Base-by-base conservation (phyloP, 352 stramenopile species). In the Pythium dissimile region DNA sequence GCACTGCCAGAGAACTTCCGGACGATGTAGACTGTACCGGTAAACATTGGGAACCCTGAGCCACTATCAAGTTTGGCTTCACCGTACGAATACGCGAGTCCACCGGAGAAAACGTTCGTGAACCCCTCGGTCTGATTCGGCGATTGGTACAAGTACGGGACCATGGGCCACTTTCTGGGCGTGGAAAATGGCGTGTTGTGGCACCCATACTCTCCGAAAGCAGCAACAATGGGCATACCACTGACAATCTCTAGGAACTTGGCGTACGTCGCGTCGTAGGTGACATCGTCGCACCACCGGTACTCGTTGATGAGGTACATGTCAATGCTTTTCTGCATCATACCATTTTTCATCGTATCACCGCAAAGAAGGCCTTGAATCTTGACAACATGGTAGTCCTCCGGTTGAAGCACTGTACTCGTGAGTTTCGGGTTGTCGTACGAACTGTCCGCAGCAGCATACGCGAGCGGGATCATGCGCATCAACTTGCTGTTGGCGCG, bases 241-340 rank as follows among this genome's bases (percentile, higher is more conserved):
- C 88, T 72, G 1, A 75, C 78, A 59, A 92, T 77, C 30, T 76
- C 64, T 35, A 89, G 77, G 49, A 91, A 84, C 23, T 75, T 79
- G 49, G 85, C 64, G 69, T 91, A 94, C 13, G 81, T 77, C 53
- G 87, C 68, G 0, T 67, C 69, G 28, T 88, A 94, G 10, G 73
- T 84, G 35, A 72, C 86, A 32, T 72, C 72, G 12, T 75, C 66
- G 45, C 84, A 94, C 80, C 80, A 94, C 62, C 84, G 84, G 64
- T 94, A 94, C 57, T 92, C 83, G 60, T 94, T 94, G 58, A 94
- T 89, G 26, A 94, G 53, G 59, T 90, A 92, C 16, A 94, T 92
- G 60, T 94, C 84, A 42, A 94, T 92, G 64, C 79, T 91, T 54
- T 86, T 74, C 43, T 69, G 15, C 80, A 89, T 92, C 66, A 87